A percentile compares a stretch with the other conserved stretches of the same genome.
Evolutionary conservation across 140 eudicot species (phyloP).

Genomic region (Flaveria floridana): DNA sequence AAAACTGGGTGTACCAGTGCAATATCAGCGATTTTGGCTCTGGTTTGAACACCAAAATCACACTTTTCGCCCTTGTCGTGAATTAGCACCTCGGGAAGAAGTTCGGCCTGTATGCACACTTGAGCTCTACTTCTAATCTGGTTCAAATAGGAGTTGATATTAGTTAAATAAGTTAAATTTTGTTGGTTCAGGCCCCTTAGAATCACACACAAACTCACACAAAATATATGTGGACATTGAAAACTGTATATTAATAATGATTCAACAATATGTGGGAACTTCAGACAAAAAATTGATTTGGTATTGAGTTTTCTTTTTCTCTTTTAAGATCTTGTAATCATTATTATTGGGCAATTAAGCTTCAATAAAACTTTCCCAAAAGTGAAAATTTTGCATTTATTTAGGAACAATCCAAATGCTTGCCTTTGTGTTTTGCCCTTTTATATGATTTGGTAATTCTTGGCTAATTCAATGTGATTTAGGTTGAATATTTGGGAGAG

Average conservation of each 20-base stretch:
- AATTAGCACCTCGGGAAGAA: constrained; percentile 72
- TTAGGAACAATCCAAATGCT: constrained; percentile 20
- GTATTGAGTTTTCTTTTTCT: no score
- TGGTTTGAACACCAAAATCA: constrained; percentile 78
- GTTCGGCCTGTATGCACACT: constrained; percentile 54
- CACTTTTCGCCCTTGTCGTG: constrained; percentile 70
- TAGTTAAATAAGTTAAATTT: background rate
- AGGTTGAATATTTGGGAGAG: constrained; percentile 71
- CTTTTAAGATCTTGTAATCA: background rate
- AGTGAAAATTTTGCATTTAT: background rate
- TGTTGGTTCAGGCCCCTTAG: no score
- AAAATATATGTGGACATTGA: no score
- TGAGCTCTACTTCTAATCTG: background rate
- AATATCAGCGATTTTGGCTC: constrained; percentile 74
- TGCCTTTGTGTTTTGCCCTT: background rate
- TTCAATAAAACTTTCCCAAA: background rate
- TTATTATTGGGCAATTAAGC: background rate
- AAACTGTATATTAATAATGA: no score
- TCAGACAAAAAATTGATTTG: no score
- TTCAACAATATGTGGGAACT: no score
- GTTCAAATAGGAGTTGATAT: background rate
- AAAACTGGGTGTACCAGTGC: constrained; percentile 75
- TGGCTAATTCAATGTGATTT: constrained; percentile 22
- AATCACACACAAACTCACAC: background rate
- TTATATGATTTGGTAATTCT: background rate